phyloP scores from a whole-genome alignment of 352 stramenopile genomes.

The Phytophthora niederhauseri region DNA sequence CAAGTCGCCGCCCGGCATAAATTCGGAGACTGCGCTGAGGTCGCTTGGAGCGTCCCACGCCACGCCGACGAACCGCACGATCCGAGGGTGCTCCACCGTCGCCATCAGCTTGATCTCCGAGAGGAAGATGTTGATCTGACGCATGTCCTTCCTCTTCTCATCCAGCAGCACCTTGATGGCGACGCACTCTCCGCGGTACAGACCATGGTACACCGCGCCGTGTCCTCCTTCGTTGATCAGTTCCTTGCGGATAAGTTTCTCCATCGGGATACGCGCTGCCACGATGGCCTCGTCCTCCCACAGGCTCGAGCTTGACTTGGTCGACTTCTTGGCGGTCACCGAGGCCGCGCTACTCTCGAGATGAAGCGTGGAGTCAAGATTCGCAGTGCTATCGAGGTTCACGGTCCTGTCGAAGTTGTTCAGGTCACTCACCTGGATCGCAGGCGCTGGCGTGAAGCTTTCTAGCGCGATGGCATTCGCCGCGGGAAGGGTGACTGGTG shows the following conservation, averaged over 20 bases:
- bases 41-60: conserved; percentile 57
- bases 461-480: conserved; percentile 22
- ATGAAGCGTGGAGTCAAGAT: conserved; percentile 32
- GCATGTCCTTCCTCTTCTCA: conserved; percentile 46
- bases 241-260: conserved; percentile 48
- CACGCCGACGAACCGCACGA: conserved; percentile 65
- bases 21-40: conserved; percentile 57
- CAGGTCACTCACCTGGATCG: conserved; percentile 8
- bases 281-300: conserved; percentile 46
- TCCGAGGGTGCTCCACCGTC: conserved; percentile 55
- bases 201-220: conserved; percentile 52
- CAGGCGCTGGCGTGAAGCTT: conserved; percentile 21
- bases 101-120: conserved; percentile 66
- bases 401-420: conserved; percentile 38
- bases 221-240: conserved; percentile 53
- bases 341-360: conserved; percentile 24
- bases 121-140: conserved; percentile 60
- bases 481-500: conserved; percentile 16
- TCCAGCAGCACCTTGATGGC: conserved; percentile 59
- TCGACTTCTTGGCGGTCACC: conserved; percentile 10
- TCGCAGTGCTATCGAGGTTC: conserved; percentile 27
- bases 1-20: conserved; percentile 58
- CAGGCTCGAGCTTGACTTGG: conserved; percentile 15
- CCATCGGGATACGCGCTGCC: conserved; percentile 50
- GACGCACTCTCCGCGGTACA: conserved; percentile 50